A percentile compares a stretch with the other conserved stretches of the same genome.
These are phyloP conservation scores for Dictyostelium capitatum DNA, from an alignment of 78 protist species.

Conservation along the genomic window DNA sequence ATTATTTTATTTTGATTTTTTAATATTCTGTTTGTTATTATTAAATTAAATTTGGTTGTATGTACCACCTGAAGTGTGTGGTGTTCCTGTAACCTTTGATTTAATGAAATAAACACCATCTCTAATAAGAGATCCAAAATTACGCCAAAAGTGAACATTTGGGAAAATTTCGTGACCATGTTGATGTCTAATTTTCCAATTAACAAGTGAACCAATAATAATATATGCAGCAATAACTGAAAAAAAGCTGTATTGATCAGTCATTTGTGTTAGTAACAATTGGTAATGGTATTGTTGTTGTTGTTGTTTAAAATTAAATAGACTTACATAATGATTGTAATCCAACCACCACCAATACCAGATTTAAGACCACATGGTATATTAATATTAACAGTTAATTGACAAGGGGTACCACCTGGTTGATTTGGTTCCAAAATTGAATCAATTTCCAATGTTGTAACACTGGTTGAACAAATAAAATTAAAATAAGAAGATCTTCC, in stretches of 20 bases:
- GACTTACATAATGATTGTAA: slow-evolving; percentile 41
- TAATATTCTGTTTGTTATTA: neutral
- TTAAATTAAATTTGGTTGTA: slow-evolving; percentile 5
- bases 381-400: neutral
- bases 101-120: slow-evolving; percentile 59
- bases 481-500: neutral
- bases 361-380: neutral
- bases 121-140: slow-evolving; percentile 14
- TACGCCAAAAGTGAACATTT: slow-evolving; percentile 27
- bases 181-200: slow-evolving; percentile 47
- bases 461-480: neutral
- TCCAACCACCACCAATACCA: slow-evolving; percentile 66
- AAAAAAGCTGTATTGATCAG: neutral
- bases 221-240: neutral
- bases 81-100: slow-evolving; percentile 27
- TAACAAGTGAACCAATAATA: slow-evolving; percentile 41
- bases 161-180: slow-evolving; percentile 60
- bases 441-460: neutral
- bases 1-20: no score
- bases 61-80: neutral
- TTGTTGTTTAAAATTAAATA: neutral
- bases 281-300: neutral
- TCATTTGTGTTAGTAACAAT: neutral
- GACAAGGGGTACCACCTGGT: neutral
- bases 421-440: neutral